Conservation (phyloP, 805 yeast genomes). For the Wickerhamiella azyma region DNA sequence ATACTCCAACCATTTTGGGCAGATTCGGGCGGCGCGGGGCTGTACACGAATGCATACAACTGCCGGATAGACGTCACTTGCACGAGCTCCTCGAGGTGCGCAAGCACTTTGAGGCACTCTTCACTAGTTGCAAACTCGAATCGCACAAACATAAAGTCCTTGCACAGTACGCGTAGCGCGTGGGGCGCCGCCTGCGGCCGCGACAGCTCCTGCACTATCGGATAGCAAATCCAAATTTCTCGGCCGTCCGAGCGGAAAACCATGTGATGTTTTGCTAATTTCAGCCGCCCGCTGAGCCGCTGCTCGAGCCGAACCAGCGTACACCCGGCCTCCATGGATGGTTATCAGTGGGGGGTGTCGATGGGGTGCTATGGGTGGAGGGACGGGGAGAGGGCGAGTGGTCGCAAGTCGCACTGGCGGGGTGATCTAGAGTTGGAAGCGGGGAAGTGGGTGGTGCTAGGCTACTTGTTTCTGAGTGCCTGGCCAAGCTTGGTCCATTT, state of each 20-base stretch:
- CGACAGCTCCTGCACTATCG: constrained; percentile 44
- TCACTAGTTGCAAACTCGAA: constrained; percentile 52
- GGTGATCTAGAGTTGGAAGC: too few species aligned
- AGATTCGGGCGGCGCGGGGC: constrained; percentile 58
- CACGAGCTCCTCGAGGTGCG: constrained; percentile 54
- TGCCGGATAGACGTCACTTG: constrained; percentile 37
- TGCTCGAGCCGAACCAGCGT: constrained; percentile 46
- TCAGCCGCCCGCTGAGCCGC: constrained; percentile 44
- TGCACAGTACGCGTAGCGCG: constrained; percentile 57
- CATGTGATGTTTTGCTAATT: constrained; percentile 62
- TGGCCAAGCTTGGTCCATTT: too few species aligned
- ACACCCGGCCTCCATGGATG: constrained; percentile 17
- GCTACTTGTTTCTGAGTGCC: too few species aligned
- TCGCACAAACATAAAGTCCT: constrained; percentile 72
- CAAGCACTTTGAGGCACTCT: constrained; percentile 57
- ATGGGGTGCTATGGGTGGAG: background rate
- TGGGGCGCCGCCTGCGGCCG: constrained; percentile 14
- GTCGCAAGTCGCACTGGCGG: too few species aligned
- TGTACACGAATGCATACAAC: constrained; percentile 72
- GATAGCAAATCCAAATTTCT: constrained; percentile 89
- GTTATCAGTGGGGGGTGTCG: constrained; percentile 18
- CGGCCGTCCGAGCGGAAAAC: constrained; percentile 37
- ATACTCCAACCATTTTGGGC: constrained; percentile 52
- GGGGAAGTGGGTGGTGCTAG: too few species aligned
- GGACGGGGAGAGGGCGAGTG: too few species aligned